phyloP scores from a whole-genome alignment of 2,329 filamentous ascomycete genomes.

The Sphaerostilbella broomeana region DNA sequence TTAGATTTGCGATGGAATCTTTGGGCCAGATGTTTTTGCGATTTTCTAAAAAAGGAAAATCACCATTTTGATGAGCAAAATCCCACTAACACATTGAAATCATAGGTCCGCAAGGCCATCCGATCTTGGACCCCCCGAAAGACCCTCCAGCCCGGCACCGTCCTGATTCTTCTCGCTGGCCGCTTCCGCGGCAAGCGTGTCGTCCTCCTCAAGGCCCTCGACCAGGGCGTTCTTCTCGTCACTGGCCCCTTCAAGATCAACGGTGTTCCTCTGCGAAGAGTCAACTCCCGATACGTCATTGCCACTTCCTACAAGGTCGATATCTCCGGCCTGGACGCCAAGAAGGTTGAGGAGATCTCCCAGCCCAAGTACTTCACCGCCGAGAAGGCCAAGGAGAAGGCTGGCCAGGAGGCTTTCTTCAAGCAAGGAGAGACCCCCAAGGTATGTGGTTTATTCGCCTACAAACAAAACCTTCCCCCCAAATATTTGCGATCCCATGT shows the following conservation, averaged over 20 bases:
- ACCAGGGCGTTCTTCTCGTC: conserved; percentile 96
- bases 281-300: conserved; percentile 91
- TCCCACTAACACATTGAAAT: conserved; percentile 26
- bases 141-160: conserved; percentile 86
- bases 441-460: too few relatives aligned
- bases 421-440: conserved; percentile 97
- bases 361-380: conserved; percentile 89
- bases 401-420: conserved; percentile 97
- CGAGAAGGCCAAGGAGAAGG: conserved; percentile 94
- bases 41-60: too few relatives aligned
- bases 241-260: conserved; percentile 99
- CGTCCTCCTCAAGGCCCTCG: conserved; percentile 94
- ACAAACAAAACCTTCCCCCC: too few relatives aligned
- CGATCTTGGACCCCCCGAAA: conserved; percentile 81
- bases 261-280: conserved; percentile 92
- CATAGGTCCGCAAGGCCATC: conserved; percentile 87
- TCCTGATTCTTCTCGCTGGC: conserved; percentile 98
- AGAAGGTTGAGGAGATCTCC: conserved; percentile 77
- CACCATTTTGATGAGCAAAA: not conserved
- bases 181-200: conserved; percentile 99
- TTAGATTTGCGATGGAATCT: conserved; percentile 9
- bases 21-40: conserved; percentile 1
- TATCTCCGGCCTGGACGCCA: conserved; percentile 76
- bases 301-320: conserved; percentile 82
- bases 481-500: too few relatives aligned